These are phyloP conservation scores for Xylariaceae sp. DNA, from an alignment of 2,329 filamentous ascomycete species.

Conservation along the genomic window DNA sequence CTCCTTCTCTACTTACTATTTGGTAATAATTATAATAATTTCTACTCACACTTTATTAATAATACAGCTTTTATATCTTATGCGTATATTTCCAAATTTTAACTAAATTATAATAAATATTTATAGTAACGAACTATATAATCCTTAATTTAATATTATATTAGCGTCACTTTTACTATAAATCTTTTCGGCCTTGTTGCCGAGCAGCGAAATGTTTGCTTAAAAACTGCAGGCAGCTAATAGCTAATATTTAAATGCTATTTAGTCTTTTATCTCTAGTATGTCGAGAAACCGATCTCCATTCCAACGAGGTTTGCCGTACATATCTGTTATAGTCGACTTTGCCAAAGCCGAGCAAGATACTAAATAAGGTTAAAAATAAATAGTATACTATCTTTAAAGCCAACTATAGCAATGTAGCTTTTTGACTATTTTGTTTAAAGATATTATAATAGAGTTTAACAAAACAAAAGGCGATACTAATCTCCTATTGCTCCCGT, in stretches of 20 bases:
- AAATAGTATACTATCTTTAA: slow-evolving; percentile 36
- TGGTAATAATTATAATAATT: slow-evolving; percentile 51
- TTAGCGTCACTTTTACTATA: slow-evolving; percentile 49
- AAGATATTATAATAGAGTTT: slow-evolving; percentile 85
- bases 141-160: slow-evolving; percentile 60
- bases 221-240: slow-evolving; percentile 77
- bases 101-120: slow-evolving; percentile 83
- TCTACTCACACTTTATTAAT: slow-evolving; percentile 64
- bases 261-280: slow-evolving; percentile 45
- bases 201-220: slow-evolving; percentile 60
- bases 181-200: slow-evolving; percentile 45
- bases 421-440: slow-evolving; percentile 89
- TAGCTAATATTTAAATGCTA: slow-evolving; percentile 63
- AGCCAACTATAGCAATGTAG: slow-evolving; percentile 42
- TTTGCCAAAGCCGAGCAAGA: slow-evolving; percentile 58
- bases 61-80: slow-evolving; percentile 52
- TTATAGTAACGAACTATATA: slow-evolving; percentile 81
- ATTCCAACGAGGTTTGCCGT: slow-evolving; percentile 68
- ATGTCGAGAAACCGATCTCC: slow-evolving; percentile 70
- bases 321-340: slow-evolving; percentile 44
- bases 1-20: slow-evolving; percentile 12
- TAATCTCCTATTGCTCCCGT: slow-evolving; percentile 70
- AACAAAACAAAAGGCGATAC: slow-evolving; percentile 67
- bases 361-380: slow-evolving; percentile 42
- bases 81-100: slow-evolving; percentile 62